Base-by-base conservation (phyloP, 371 early-diverging fungal genomes). In the Circinella umbellata region DNA sequence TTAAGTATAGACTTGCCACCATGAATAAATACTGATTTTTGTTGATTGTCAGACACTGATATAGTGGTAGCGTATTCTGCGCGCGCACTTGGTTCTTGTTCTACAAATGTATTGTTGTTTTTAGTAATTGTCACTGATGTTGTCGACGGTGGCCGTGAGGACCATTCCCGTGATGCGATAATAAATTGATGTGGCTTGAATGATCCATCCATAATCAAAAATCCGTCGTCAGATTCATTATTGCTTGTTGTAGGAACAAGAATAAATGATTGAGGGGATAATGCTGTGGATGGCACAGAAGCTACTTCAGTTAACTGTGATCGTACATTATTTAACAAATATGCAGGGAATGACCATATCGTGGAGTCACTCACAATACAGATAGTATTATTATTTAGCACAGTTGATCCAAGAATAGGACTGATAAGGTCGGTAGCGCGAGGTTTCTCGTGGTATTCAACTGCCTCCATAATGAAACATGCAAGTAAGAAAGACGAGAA, bases 331-430 rank as follows among this genome's bases (percentile, higher is more conserved):
- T 69, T 46, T 18, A 69, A 8, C 54, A n/a, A 4, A 20, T 63
- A 7, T 3, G 34, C 15, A 37, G 69, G 42, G 6, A 69, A 37
- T 5, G 63, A 63, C 69, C 69, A 69, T n/a, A 69, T 42, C 39
- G 34, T 39, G 7, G 51, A 37, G 42, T 42, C 62, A 14, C 63
- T 49, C 48, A 69, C 49, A 27, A 69, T 51, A 35, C 63, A 69
- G 6, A 69, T 36, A 1, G 63, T 53, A 47, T 69, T 57, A 47
- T 69, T 57, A 27, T 53, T 36, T 10, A 69, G 7, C 3, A 63
- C 15, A 62, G 20, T 47, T 10, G 63, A 63, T 20, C 47, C 42
- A 20, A 63, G 47, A 0, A 39, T 39, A 18, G 53, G 20, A 39
- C 27, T 55, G 46, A 17, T 20, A 34, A 63, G 9, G 8, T 46